Evolutionary conservation across 176 grass and related monocot genomes (phyloP).

Genomic region (Miscanthus lutarioriparius): DNA sequence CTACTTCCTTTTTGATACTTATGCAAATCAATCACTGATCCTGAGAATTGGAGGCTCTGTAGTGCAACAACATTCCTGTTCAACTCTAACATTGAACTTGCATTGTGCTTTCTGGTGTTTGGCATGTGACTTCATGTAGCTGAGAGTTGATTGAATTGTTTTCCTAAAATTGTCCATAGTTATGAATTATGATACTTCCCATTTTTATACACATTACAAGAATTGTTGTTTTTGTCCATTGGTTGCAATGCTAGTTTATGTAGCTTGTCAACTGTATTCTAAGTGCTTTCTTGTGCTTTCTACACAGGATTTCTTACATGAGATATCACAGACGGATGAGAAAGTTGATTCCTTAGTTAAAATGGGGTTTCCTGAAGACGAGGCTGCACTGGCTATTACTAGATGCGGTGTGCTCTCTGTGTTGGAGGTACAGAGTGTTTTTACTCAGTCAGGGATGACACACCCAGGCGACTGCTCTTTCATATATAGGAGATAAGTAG

Average conservation of each 20-base stretch:
- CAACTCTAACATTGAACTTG: background rate
- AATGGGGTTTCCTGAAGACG: conserved; percentile 75
- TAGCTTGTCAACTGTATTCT: background rate
- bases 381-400: conserved; percentile 55
- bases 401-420: conserved; percentile 88
- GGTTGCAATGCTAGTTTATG: background rate
- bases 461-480: no score
- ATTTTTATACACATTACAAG: background rate
- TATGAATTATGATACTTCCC: background rate
- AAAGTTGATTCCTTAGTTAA: conserved; percentile 58
- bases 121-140: background rate
- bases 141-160: background rate
- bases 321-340: conserved; percentile 55
- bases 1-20: background rate
- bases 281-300: conserved; percentile 6
- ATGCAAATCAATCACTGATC: background rate
- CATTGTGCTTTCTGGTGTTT: background rate
- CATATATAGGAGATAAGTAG: no score
- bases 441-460: no score
- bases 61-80: background rate
- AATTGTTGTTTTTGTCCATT: background rate
- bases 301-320: conserved; percentile 66
- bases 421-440: no score
- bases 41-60: background rate
- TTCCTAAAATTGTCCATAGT: background rate